These are phyloP conservation scores for Penicillium sp. DNA, from an alignment of 2,329 filamentous ascomycete genomes.

Conservation along the genomic window DNA sequence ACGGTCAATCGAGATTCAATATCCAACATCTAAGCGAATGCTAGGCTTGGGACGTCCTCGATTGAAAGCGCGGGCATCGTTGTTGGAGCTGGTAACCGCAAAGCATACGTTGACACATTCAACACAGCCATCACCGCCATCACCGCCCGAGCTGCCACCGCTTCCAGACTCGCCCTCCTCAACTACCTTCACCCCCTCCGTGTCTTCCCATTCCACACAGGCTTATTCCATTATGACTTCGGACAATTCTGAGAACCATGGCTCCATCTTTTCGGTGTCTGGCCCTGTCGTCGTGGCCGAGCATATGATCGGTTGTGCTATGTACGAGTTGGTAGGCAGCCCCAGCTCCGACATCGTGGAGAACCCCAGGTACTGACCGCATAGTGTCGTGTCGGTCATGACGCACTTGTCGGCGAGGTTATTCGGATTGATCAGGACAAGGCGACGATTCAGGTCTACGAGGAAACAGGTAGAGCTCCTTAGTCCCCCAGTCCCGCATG, in stretches of 20 bases:
- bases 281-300: conserved; percentile 93
- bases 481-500: conserved; percentile 5
- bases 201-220: conserved; percentile 24
- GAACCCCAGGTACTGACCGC: conserved; percentile 4
- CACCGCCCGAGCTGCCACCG: conserved; percentile 44
- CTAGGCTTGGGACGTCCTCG: conserved; percentile 56
- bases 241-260: conserved; percentile 54
- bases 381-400: conserved; percentile 86
- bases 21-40: conserved; percentile 39
- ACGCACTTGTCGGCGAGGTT: conserved; percentile 91
- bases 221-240: conserved; percentile 41
- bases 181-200: conserved; percentile 32
- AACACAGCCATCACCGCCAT: conserved; percentile 16
- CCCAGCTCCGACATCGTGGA: conserved; percentile 2
- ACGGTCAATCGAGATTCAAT: conserved; percentile 10
- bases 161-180: conserved; percentile 44
- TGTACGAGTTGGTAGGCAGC: conserved; percentile 88
- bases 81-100: conserved; percentile 57
- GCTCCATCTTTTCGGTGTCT: conserved; percentile 69
- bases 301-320: conserved; percentile 98
- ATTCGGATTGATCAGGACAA: conserved; percentile 96
- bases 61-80: conserved; percentile 58
- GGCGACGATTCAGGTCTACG: conserved; percentile 97
- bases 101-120: conserved; percentile 16
- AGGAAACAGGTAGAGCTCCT: conserved; percentile 74